Evolutionary conservation across 2,329 filamentous ascomycete species (phyloP).

Genomic region (Fusarium begoniae): DNA sequence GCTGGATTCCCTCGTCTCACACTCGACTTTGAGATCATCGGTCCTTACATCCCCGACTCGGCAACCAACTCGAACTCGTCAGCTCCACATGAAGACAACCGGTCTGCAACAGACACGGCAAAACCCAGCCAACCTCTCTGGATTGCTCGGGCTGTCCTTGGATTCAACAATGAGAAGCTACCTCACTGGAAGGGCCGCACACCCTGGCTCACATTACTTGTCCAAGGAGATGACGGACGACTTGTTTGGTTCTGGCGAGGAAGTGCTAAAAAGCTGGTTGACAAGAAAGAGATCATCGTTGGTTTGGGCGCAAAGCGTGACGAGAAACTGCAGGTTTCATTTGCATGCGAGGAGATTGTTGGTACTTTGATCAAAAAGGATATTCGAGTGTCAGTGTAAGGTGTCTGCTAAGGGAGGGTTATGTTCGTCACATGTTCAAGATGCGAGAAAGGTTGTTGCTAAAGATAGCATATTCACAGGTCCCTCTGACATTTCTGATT

Average conservation of each 20-base stretch:
- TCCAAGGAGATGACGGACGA: constrained; percentile 62
- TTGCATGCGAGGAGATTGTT: constrained; percentile 88
- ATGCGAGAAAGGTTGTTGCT: not conserved
- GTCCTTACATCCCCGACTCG: not conserved
- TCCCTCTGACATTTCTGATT: not conserved
- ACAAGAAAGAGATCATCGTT: constrained; percentile 66
- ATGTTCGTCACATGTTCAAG: not conserved
- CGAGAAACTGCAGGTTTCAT: constrained; percentile 70
- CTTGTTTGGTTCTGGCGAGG: constrained; percentile 74
- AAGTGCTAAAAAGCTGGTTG: constrained; percentile 72
- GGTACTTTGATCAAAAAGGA: constrained; percentile 58
- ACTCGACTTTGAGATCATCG: constrained; percentile 51
- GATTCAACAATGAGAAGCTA: constrained; percentile 73
- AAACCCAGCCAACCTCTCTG: constrained; percentile 12
- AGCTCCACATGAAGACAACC: not conserved
- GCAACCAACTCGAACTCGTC: not conserved
- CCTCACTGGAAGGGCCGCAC: constrained; percentile 70
- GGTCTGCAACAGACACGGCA: not conserved
- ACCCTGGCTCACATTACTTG: constrained; percentile 78
- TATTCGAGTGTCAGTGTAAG: constrained; percentile 23
- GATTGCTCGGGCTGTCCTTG: constrained; percentile 71
- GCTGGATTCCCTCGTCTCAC: constrained; percentile 73
- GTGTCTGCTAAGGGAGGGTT: not conserved
- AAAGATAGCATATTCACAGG: not conserved
- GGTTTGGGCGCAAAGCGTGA: constrained; percentile 60